Conservation (phyloP, 192 early-diverging fungal genomes). For the Umbelopsis isabellina region DNA sequence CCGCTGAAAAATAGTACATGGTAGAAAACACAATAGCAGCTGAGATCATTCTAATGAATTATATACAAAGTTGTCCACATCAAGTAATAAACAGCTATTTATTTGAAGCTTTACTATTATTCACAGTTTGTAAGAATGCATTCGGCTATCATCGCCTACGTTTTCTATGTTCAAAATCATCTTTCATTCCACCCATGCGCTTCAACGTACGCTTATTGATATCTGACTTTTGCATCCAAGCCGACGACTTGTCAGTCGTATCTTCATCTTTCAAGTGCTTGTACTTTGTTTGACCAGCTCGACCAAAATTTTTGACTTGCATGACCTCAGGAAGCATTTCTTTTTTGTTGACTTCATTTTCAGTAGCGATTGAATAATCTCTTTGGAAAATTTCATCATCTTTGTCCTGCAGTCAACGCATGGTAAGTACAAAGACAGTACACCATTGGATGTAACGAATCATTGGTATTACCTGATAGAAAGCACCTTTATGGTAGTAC, state of each 20-base stretch:
- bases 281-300: constrained; percentile 84
- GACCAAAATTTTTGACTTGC: constrained; percentile 92
- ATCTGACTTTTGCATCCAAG: constrained; percentile 43
- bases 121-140: too few relatives aligned
- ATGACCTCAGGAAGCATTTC: constrained; percentile 82
- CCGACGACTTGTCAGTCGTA: constrained; percentile 53
- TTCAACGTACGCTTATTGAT: constrained; percentile 48
- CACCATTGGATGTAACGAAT: neutral
- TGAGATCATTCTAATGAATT: too few relatives aligned
- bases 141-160: constrained; percentile 16
- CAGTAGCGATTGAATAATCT: constrained; percentile 73
- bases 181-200: constrained; percentile 59
- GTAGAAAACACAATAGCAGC: too few relatives aligned
- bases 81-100: neutral
- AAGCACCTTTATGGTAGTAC: constrained; percentile 90
- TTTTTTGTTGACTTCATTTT: constrained; percentile 64
- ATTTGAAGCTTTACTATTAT: neutral
- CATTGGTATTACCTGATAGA: constrained; percentile 60
- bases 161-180: constrained; percentile 53
- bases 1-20: too few relatives aligned
- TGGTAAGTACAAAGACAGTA: neutral
- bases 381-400: constrained; percentile 61
- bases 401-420: constrained; percentile 39
- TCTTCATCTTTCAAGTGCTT: constrained; percentile 86
- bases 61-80: too few relatives aligned